These are phyloP conservation scores for Taxawa tesnikishii DNA, from an alignment of 2,329 filamentous ascomycete species.

Conservation along the genomic window DNA sequence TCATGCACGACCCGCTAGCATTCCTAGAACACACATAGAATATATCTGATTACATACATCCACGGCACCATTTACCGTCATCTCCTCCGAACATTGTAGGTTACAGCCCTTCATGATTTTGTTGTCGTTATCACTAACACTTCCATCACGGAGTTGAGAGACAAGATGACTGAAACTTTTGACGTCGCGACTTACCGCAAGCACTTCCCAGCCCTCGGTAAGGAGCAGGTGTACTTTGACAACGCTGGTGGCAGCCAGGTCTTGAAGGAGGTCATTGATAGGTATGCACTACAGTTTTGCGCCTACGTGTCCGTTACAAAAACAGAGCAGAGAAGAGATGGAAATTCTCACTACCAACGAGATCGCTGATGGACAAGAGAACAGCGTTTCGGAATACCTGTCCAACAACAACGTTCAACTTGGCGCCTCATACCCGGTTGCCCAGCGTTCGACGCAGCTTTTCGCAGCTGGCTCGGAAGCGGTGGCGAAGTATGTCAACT, in stretches of 20 bases:
- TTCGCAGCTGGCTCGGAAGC: slow-evolving; percentile 51
- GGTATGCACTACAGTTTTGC: slow-evolving; percentile 32
- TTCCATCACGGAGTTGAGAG: no score
- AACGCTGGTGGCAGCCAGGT: slow-evolving; percentile 68
- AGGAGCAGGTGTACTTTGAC: slow-evolving; percentile 61
- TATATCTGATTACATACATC: no score
- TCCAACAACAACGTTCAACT: slow-evolving; percentile 61
- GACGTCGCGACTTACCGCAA: slow-evolving; percentile 44
- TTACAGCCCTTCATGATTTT: no score
- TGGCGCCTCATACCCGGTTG: slow-evolving; percentile 55
- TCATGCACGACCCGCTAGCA: no score
- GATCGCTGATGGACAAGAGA: no score
- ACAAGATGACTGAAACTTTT: slow-evolving; percentile 28
- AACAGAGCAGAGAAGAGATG: background rate
- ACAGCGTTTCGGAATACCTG: slow-evolving; percentile 54
- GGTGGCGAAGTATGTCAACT: slow-evolving; percentile 60
- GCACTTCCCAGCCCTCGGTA: slow-evolving; percentile 55
- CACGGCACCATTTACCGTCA: no score
- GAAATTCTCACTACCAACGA: slow-evolving; percentile 3
- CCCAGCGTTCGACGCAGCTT: slow-evolving; percentile 45
- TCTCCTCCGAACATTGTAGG: no score
- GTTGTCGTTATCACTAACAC: no score
- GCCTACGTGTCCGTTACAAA: background rate
- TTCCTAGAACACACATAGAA: no score
- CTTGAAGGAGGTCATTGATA: slow-evolving; percentile 52